These are phyloP conservation scores for Calonectria crousiana DNA, from an alignment of 2,329 filamentous ascomycete genomes.

Conservation along the genomic window DNA sequence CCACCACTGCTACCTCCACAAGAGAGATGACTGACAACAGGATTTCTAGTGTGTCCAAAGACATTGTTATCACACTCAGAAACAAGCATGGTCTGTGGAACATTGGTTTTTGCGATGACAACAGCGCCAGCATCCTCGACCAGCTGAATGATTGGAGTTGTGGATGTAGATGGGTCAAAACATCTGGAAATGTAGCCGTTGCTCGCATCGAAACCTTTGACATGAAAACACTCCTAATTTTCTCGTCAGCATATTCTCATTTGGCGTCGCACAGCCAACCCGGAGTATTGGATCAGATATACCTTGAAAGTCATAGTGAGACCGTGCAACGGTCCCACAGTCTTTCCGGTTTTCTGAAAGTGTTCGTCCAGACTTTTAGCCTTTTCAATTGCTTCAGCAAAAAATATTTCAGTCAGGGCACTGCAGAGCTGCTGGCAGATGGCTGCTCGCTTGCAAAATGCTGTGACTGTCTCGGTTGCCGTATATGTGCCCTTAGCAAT, in stretches of 20 bases:
- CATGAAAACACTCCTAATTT: not conserved
- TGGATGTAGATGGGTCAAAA: not conserved
- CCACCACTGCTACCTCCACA: not conserved
- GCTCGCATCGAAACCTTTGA: not conserved
- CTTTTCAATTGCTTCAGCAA: not conserved
- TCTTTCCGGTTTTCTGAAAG: not conserved
- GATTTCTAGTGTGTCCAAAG: not conserved
- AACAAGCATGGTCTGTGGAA: not conserved
- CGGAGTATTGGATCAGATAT: not conserved
- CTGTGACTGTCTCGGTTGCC: not conserved
- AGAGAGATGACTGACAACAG: not conserved
- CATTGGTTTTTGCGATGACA: not conserved
- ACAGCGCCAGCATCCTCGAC: not conserved
- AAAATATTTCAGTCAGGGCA: conserved; percentile 1
- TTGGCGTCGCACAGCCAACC: not conserved
- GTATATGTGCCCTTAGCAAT: not conserved
- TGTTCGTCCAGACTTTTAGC: not conserved
- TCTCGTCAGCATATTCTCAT: not conserved
- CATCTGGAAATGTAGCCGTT: not conserved
- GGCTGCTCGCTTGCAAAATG: conserved; percentile 11
- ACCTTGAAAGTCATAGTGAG: not conserved
- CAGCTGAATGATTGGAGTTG: not conserved
- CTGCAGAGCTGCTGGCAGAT: conserved; percentile 6
- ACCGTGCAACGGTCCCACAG: not conserved
- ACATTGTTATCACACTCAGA: not conserved